Base-by-base conservation (phyloP, 139 green algal species). In the Picocystis salinarum region DNA sequence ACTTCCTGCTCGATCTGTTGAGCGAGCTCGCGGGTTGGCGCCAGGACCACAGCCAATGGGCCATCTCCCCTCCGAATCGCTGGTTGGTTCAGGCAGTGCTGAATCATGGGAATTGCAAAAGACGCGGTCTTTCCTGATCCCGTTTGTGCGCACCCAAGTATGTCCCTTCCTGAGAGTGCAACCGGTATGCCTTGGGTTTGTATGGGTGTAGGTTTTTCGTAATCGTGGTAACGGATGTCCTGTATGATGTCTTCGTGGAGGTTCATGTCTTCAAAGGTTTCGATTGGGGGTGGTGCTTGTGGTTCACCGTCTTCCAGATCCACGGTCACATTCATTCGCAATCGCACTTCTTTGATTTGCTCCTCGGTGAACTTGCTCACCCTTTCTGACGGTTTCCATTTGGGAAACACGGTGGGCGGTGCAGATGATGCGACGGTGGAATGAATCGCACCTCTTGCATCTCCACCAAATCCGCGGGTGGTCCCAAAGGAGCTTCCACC, bases 31-130 rank as follows among this genome's bases (percentile, higher is more conserved):
- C 84, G 73, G 15, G 84, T 95, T 23, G 84, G 84, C 23, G 84
- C 82, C 27, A 95, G 61, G 5, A 91, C 69, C 7, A 87, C 46
- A 7, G 85, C 83, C 33, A 76, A 51, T 2, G 85, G 85, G 30
- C 80, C 80, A 29, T 90, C 80, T 1, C 78, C 78, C 2, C 56
- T 56, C n/a, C 58, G 33, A 60, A 55, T 23, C 4, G 59, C 44
- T 2, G 48, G 40, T 58, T 25, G 76, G 61, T 70, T 29, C 29
- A 93, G 51, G 49, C 94, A 85, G 52, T 68, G 68, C n/a, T 60
- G 62, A 39, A 98, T 93, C 48, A 98, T 96, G 33, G 88, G 88
- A 62, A 98, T 94, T 69, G 80, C 93, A 67, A 97, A 97, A 24
- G 81, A 85, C 23, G 88, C 88, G 3, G 89, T 99, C 61, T 99